phyloP scores from a whole-genome alignment of 805 yeast species.

The Lipomyces kockii region DNA sequence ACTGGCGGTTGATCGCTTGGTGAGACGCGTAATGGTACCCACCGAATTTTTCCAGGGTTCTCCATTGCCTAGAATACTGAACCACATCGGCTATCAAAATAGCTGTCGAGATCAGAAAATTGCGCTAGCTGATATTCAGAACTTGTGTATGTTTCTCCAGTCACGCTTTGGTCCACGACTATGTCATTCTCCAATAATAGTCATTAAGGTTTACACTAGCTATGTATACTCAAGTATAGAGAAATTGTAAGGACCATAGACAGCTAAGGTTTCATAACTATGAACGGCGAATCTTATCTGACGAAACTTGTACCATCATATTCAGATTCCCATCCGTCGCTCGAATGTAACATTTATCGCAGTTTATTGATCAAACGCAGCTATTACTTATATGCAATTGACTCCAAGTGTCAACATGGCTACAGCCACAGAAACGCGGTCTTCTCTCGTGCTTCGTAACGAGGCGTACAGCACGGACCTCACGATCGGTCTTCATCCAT shows the following conservation, averaged over 20 bases:
- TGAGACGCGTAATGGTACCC: constrained; percentile 12
- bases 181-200: no score
- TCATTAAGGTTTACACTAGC: background rate
- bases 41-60: background rate
- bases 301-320: background rate
- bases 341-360: background rate
- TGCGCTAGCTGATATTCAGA: background rate
- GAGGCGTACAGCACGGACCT: constrained; percentile 24
- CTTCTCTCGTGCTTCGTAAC: constrained; percentile 19
- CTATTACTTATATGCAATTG: background rate
- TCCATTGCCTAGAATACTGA: background rate
- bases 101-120: background rate
- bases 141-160: no score
- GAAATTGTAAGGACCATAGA: no score
- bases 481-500: constrained; percentile 43
- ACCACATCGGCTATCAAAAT: background rate
- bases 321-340: background rate
- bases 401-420: background rate
- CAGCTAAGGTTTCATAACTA: no score
- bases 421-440: background rate
- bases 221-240: no score
- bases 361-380: background rate
- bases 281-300: background rate
- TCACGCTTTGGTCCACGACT: no score
- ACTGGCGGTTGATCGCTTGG: constrained; percentile 1